Base-by-base conservation (phyloP, 2,329 filamentous ascomycete species). In the Diaporthe australafricana region DNA sequence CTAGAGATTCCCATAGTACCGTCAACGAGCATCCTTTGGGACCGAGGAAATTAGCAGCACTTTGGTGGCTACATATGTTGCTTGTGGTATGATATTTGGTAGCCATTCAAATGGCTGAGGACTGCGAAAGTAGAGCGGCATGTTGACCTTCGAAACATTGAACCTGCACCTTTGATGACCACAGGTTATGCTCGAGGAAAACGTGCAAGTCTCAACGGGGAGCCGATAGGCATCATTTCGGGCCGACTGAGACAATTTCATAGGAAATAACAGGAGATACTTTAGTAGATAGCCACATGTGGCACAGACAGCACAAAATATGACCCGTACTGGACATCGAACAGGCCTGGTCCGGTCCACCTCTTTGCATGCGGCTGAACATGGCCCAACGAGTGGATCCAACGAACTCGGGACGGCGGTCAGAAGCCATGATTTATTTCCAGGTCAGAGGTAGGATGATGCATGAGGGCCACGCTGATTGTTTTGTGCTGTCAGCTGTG, bases 271-370 rank as follows among this genome's bases (percentile, higher is more conserved):
- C 20, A 35, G 5, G n/a, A 16, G 60, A 35, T 63, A 63, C 42
- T 63, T 27, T 27, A 63, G 27, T 27, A 63, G 60, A 63, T 63
- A 63, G 47, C 20, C 42, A 48, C 25, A 32, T 25, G 27, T 63
- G 57, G 56, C 27, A 38, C 30, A 9, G 20, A 20, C 38, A 42
- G 5, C 6, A 16, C 17, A 17, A 35, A 50, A 25, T 17, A 8
- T 11, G 42, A 14, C 60, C 27, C 22, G 57, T 47, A n/a, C 57
- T 35, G 25, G 27, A 32, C 42, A 17, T n/a, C 27, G n/a, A 17
- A 22, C 17, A 47, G 30, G 17, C 22, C n/a, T 17, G 35, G 25
- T 47, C 16, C 22, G 25, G 22, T 12, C 57, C 27, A 63, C 27
- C 20, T n/a, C n/a, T 12, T 22, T 35, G 42, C 60, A 63, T 42